Evolutionary conservation across 352 stramenopile species (phyloP), one percentile per base, ranked within the genome.

Genomic region (Pythium dissimile): DNA sequence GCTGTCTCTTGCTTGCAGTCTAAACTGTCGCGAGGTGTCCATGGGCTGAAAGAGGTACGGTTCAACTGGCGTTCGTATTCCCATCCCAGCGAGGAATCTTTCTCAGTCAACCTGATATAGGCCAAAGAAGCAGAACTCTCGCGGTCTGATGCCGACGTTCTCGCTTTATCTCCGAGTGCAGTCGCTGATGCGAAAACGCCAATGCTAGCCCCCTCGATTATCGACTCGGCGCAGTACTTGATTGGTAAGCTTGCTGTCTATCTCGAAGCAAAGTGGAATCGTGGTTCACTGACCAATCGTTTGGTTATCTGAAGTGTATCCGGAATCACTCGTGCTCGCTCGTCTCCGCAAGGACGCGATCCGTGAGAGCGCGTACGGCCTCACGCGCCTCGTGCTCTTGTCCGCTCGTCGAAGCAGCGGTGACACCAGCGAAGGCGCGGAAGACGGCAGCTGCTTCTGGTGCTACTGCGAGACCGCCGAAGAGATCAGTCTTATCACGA

Each of bases 391-490:
- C 8, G 77, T 92, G 37, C 58, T 94, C 31, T 62, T 80, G 3
- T 89, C 79, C 4, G 59, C 58, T 2, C 54, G 49, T 11, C 26
- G 41, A 21, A 21, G 35, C 7, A 27, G 35, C 18, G 2, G 20
- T 26, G 13, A 27, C 23, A 4, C 12, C 3, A 18, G 30, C 27
- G 39, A 35, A 32, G 24, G 42, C n/a, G n/a, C n/a, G 5, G 49
- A 56, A 24, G 30, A 45, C 24, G 35, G 31, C 30, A 58, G 30
- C 58, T 87, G 75, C 12, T 94, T 92, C 49, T 94, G 84, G 84
- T 87, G 82, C 64, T 94, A 89, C 58, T 90, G 80, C 49, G 84
- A 94, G 61, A 92, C 84, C 3, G 74, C 80, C 9, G 84, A 94
- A 44, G 82, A 94, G 62, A 83, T 92, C 50, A 91, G 80, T 52